These are phyloP conservation scores for Corinectria fuckeliana DNA, from an alignment of 2,329 filamentous ascomycete species.

Conservation along the genomic window DNA sequence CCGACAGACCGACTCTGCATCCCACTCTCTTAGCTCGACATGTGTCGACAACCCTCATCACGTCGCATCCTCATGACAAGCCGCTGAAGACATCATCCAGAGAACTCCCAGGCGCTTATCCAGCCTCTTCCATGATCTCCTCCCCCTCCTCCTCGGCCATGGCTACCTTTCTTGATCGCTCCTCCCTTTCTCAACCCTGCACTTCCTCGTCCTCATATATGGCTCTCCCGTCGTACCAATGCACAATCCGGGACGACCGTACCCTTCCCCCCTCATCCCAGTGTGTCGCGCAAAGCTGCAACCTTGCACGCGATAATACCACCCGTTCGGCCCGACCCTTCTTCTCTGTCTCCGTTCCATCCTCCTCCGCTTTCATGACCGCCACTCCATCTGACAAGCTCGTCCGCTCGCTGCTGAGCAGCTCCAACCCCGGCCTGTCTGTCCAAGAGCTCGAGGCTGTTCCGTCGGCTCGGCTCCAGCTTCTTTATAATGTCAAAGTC, in stretches of 20 bases:
- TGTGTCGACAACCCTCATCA: conserved; percentile 18
- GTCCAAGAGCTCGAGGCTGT: conserved; percentile 38
- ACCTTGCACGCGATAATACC: conserved; percentile 36
- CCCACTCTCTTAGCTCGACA: conserved; percentile 3
- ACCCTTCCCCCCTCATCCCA: conserved; percentile 31
- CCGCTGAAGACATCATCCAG: conserved; percentile 14
- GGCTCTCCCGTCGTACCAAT: conserved; percentile 39
- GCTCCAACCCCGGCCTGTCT: conserved; percentile 33
- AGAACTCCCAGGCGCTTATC: not conserved
- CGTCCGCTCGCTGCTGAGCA: conserved; percentile 35
- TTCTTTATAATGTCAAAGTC: conserved; percentile 51
- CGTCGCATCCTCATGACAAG: not conserved
- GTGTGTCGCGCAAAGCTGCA: conserved; percentile 35
- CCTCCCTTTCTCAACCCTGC: not conserved
- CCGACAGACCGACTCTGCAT: conserved; percentile 10
- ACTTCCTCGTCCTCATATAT: conserved; percentile 18
- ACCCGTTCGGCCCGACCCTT: conserved; percentile 35
- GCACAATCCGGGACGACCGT: conserved; percentile 37
- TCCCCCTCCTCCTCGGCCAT: conserved; percentile 3
- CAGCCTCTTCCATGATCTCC: not conserved
- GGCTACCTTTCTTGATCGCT: not conserved
- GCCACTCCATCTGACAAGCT: conserved; percentile 31
- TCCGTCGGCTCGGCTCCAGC: conserved; percentile 47
- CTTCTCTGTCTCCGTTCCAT: conserved; percentile 31
- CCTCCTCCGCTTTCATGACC: conserved; percentile 30